Evolutionary conservation across 495 filamentous ascomycete genomes (phyloP).

Genomic region (Talaromyces trachyspermus): DNA sequence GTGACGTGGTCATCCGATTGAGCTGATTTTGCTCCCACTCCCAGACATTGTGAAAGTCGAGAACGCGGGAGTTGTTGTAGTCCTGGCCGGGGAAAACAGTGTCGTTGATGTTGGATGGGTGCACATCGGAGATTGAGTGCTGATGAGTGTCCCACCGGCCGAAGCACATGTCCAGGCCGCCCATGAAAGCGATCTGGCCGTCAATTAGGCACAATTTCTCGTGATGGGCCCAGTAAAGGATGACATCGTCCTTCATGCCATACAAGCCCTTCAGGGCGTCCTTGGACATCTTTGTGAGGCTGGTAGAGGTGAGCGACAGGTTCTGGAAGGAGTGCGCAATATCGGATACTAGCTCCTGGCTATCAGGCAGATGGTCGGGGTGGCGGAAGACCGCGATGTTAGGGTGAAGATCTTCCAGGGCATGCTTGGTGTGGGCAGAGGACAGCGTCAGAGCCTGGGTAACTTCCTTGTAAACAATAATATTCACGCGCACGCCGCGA

Average conservation of each 20-base stretch:
- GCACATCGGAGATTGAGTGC: constrained; percentile 80
- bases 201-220: constrained; percentile 89
- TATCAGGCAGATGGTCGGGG: constrained; percentile 79
- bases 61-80: constrained; percentile 84
- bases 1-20: constrained; percentile 65
- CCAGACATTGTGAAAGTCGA: constrained; percentile 79
- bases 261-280: constrained; percentile 71
- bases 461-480: constrained; percentile 95
- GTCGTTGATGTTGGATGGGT: constrained; percentile 64
- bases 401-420: constrained; percentile 66
- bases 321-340: constrained; percentile 46
- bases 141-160: constrained; percentile 59
- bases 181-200: constrained; percentile 81
- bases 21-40: constrained; percentile 86
- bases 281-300: constrained; percentile 49
- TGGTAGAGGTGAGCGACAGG: constrained; percentile 42
- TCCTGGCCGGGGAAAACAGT: constrained; percentile 91
- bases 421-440: constrained; percentile 79
- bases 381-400: constrained; percentile 92
- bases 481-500: constrained; percentile 77
- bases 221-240: constrained; percentile 93
- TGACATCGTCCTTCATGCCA: constrained; percentile 69
- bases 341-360: constrained; percentile 44
- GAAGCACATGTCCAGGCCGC: constrained; percentile 55
- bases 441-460: constrained; percentile 75